Evolutionary conservation across 768 basidiomycete species (phyloP), one percentile per base, ranked within the genome.

Genomic region (Lentinus brumalis): DNA sequence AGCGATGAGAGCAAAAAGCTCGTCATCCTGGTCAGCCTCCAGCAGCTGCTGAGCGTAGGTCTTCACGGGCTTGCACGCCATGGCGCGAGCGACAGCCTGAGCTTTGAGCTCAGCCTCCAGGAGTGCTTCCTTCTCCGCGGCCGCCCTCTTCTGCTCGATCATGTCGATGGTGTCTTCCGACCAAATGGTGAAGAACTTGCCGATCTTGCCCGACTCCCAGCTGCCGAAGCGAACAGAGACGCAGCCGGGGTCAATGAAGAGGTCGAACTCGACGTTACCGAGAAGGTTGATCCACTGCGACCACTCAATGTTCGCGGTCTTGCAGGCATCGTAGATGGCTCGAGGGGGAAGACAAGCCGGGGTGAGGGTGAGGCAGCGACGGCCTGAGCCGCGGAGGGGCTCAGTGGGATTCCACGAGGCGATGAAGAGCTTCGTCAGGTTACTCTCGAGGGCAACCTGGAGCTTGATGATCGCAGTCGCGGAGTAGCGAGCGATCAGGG

Each of bases 231-330:
- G 88, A 64, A 90, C 76, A 60, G 87, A 87, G 64, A 93, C 83
- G 71, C 83, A 86, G 62, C 89, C 91, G 63, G 91, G 91, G 72
- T 92, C 88, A 67, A 91, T 82, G 74, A 89, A 88, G 61, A 93
- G 81, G 73, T 92, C 91, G 70, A 92, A 86, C 75, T 89, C 87
- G 59, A 77, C 75, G 65, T 83, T 81, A 11, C 91, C 89, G 49
- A 92, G 83, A 59, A 82, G 77, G 49, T 79, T 66, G 56, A 91
- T 89, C 91, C 91, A 93, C 70, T 89, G 85, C 59, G 86, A 86
- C 91, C 91, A 93, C 68, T 89, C 87, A 35, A 92, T 80, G 59
- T 84, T 84, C 41, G 87, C 78, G 26, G 85, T 78, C 56, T 86
- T 76, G 74, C 91, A 92, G 14, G 90, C 87, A 56, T 83, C 75